Base-by-base conservation (phyloP, 2,329 filamentous ascomycete genomes). In the Fusarium pseudoanthophilum region DNA sequence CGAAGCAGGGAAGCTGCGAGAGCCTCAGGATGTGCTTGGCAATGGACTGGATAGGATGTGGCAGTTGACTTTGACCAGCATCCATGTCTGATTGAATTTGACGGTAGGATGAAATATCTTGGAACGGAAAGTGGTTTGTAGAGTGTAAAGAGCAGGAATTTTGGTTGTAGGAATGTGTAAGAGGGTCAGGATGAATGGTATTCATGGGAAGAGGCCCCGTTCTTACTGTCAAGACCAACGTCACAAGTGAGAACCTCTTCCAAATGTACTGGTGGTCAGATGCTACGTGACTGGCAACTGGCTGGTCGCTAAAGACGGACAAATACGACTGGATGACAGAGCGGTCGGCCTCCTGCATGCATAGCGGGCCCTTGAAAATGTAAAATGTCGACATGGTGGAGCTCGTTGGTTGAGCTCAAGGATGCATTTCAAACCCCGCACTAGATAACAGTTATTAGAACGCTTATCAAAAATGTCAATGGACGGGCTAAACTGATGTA, bases 381-480 rank as follows among this genome's bases (percentile, higher is more conserved):
- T 16, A 28, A 10, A 53, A 5, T 39, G 24, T 21, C 7, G 24
- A 11, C 13, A 15, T 26, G 14, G 13, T 18, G 20, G 11, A 53
- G 24, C 34, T 53, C 4, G 6, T 26, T 53, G 32, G 49, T 37
- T 20, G 4, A 15, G n/a, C 0, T 52, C 13, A 6, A 21, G 18
- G 11, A 53, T 26, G 18, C 6, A 28, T 53, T 28, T 11, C 5
- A 21, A 26, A 53, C 49, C 49, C 32, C 49, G 32, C 32, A 28
- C 18, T 11, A 28, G n/a, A 36, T 15, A 36, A 20, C 15, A 20
- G 7, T 15, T 6, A 7, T 14, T 1, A 18, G 15, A 32, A 14
- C 4, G 15, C 0, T n/a, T 11, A 9, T 13, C 11, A 0, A 13
- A 6, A 0, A n/a, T n/a, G n/a, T 7, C 1, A 11, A 2, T 32